Percentiles rank a stretch among this genome's conserved stretches.
Conservation (phyloP, 139 green algal species). For the Pycnococcus provasolii region DNA sequence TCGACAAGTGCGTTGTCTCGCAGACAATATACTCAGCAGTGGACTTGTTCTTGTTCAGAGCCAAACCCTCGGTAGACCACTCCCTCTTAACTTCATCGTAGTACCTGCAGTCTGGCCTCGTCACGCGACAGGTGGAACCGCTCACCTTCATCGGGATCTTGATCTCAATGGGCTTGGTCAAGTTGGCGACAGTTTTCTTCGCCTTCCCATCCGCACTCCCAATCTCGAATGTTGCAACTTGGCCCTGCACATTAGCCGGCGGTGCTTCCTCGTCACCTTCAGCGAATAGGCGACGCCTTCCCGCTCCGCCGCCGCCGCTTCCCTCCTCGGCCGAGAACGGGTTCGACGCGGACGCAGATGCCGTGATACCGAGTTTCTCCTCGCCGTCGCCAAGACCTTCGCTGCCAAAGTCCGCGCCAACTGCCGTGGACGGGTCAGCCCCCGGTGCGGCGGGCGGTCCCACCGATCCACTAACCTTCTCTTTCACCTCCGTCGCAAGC, state of each 20-base stretch:
- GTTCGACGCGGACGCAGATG: no score
- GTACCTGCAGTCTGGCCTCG: slow-evolving; percentile 16
- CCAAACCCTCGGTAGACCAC: slow-evolving; percentile 18
- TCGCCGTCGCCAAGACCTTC: no score
- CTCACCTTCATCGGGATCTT: slow-evolving; percentile 10
- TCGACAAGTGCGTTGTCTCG: slow-evolving; percentile 26
- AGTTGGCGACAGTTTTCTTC: neutral
- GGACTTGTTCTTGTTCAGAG: slow-evolving; percentile 13
- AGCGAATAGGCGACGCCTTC: neutral
- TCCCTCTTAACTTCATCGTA: slow-evolving; percentile 10
- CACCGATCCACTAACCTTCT: neutral
- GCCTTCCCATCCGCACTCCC: neutral
- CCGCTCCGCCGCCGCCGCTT: neutral
- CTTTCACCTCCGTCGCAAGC: neutral
- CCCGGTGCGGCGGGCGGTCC: neutral
- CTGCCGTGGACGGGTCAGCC: neutral
- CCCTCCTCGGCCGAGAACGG: neutral
- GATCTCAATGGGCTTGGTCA: slow-evolving; percentile 2
- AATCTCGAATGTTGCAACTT: slow-evolving; percentile 9
- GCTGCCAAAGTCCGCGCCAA: no score
- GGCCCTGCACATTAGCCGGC: slow-evolving; percentile 1
- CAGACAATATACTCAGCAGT: slow-evolving; percentile 25
- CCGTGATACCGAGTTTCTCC: no score
- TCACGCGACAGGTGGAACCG: slow-evolving; percentile 17
- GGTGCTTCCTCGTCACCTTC: neutral